Evolutionary conservation across 1,284 basidiomycete species (phyloP), one percentile per base, ranked within the genome.

Genomic region (Bjerkandera adusta): DNA sequence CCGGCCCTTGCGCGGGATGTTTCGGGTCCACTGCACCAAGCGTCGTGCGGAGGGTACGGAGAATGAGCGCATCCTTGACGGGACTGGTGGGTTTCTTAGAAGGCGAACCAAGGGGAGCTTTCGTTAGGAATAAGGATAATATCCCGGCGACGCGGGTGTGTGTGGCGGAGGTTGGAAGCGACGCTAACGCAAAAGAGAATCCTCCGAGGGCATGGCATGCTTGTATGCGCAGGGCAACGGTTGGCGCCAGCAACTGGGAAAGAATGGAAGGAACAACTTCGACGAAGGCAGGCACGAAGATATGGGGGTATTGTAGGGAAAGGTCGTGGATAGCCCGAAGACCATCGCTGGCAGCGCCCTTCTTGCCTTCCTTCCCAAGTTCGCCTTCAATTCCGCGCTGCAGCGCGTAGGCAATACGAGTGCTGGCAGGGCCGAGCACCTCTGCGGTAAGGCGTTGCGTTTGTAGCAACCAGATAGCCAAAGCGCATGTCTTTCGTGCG

Each of bases 351-450:
- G 73, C 75, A 2, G 87, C 79, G 0, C 89, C 88, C 56, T 87
- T 90, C 69, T 90, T 90, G 7, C 88, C 88, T 63, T 91, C 89
- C 59, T 87, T 87, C 3, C 88, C 89, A 15, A 91, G 76, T 50
- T 89, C 83, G 10, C 89, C 89, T 48, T 86, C 83, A 51, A 91
- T 77, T n/a, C 82, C 89, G 29, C 87, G 79, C 43, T 77, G 75
- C 7, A 91, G 61, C 2, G 85, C 84, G 47, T 77, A 81, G 1
- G 81, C 73, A 33, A 91, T 85, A 25, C 82, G 73, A 53, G 80
- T 76, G 10, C 71, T 74, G 2, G 83, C 76, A 13, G 81, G 79
- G 13, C 65, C 55, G 12, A 90, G 68, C 12, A 89, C 73, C 1
- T 70, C 64, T 20, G 68, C 64, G 15, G 88, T 82, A 7, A 91